Evolutionary conservation across 2,329 filamentous ascomycete genomes (phyloP).

Genomic region (Aspergillus versicolor): DNA sequence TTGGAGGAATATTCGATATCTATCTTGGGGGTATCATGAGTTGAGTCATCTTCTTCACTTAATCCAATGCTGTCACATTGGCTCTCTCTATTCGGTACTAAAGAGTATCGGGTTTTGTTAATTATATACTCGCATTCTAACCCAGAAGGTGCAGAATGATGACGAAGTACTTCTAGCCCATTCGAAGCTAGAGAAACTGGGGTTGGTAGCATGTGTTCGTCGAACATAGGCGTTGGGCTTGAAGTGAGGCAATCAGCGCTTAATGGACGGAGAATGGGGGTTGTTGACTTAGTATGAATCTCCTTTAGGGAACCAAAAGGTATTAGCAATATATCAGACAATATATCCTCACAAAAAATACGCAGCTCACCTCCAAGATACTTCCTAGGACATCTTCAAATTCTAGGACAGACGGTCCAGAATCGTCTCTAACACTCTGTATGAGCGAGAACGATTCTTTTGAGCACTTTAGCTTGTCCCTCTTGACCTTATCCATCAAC

Average conservation of each 20-base stretch:
- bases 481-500: background rate
- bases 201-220: constrained; percentile 15
- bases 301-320: background rate
- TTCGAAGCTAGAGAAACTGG: constrained; percentile 4
- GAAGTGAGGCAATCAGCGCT: background rate
- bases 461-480: constrained; percentile 28
- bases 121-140: background rate
- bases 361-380: background rate
- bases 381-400: constrained; percentile 21
- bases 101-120: background rate
- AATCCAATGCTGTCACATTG: background rate
- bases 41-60: background rate
- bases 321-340: background rate
- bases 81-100: background rate
- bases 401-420: constrained; percentile 22
- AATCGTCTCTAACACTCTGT: constrained; percentile 29
- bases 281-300: background rate
- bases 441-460: constrained; percentile 23
- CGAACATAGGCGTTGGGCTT: constrained; percentile 1
- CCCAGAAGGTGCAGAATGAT: too few relatives aligned
- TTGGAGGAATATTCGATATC: background rate
- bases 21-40: background rate
- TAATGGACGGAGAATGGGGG: constrained; percentile 6
- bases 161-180: background rate
- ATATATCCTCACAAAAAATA: background rate